Percentiles rank a stretch among this genome's conserved stretches.
Evolutionary conservation across 306 rosid species (phyloP).

Genomic region (Geum urbanum): DNA sequence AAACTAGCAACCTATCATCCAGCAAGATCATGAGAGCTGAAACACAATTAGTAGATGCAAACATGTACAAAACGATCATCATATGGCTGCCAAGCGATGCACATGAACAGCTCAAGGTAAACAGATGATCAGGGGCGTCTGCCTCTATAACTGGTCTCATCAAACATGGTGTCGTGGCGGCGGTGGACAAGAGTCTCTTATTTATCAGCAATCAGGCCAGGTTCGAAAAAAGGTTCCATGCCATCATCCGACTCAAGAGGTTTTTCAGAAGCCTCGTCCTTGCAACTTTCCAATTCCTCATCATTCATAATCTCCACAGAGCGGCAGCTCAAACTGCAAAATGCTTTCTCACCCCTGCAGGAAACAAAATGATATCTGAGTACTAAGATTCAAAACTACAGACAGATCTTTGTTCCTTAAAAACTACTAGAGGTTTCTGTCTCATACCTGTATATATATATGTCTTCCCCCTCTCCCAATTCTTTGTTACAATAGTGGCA

Average conservation of each 20-base stretch:
- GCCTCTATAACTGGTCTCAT: constrained; percentile 11
- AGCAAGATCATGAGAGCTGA: constrained; percentile 46
- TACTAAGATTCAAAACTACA: constrained; percentile 2
- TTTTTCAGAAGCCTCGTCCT: constrained; percentile 25
- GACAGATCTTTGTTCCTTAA: constrained; percentile 1
- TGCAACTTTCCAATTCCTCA: constrained; percentile 56
- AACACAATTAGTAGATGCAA: constrained; percentile 43
- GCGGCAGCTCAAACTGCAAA: constrained; percentile 81
- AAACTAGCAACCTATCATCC: constrained; percentile 46
- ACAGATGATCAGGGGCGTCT: constrained; percentile 68
- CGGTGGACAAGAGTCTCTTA: constrained; percentile 23
- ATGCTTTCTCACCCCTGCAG: constrained; percentile 84
- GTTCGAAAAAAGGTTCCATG: constrained; percentile 39
- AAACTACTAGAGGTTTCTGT: constrained; percentile 9
- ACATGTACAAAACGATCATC: constrained; percentile 91
- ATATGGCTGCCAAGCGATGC: constrained; percentile 79
- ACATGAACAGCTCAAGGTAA: constrained; percentile 67
- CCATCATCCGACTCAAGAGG: constrained; percentile 34
- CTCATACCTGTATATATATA: constrained; percentile 76
- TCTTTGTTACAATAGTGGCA: constrained; percentile 71
- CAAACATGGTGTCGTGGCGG: constrained; percentile 29
- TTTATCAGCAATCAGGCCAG: constrained; percentile 43
- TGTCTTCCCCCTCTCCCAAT: constrained; percentile 75
- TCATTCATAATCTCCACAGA: constrained; percentile 63
- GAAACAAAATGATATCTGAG: constrained; percentile 14